Percentiles rank a stretch among this genome's conserved stretches.
Evolutionary conservation across 2,329 filamentous ascomycete genomes (phyloP).

Genomic region (Aspergillus neotritici): DNA sequence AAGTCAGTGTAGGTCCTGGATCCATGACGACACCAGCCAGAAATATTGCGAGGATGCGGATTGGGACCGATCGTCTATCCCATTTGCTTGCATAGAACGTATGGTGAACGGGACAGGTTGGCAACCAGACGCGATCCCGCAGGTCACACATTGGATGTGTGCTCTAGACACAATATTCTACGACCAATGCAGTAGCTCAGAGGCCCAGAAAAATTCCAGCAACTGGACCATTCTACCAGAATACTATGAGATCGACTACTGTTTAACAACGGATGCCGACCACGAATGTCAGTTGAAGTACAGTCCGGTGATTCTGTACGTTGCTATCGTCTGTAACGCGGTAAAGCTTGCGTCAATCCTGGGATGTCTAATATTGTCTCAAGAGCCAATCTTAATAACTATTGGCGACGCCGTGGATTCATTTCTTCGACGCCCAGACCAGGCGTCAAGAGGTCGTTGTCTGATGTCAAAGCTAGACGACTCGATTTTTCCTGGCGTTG

Average conservation of each 20-base stretch:
- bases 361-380: neutral
- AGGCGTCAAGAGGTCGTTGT: conserved; percentile 14
- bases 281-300: conserved; percentile 3
- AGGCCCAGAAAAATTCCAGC: neutral
- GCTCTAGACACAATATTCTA: neutral
- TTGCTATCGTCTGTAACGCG: conserved; percentile 3
- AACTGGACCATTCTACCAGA: neutral
- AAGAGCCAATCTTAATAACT: conserved; percentile 12
- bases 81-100: too few species aligned
- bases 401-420: conserved; percentile 36
- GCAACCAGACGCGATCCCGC: neutral
- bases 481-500: too few species aligned
- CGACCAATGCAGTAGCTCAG: neutral
- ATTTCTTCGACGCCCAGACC: conserved; percentile 29
- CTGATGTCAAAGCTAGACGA: too few species aligned
- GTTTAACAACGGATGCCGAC: neutral
- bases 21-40: too few species aligned
- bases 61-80: too few species aligned
- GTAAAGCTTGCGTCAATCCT: conserved; percentile 6
- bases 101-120: too few species aligned
- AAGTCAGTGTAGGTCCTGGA: neutral
- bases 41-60: too few species aligned
- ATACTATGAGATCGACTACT: neutral
- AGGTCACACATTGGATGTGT: neutral
- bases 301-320: neutral